phyloP scores from a whole-genome alignment of 306 rosid genomes.

The Heteromeles arbutifolia region DNA sequence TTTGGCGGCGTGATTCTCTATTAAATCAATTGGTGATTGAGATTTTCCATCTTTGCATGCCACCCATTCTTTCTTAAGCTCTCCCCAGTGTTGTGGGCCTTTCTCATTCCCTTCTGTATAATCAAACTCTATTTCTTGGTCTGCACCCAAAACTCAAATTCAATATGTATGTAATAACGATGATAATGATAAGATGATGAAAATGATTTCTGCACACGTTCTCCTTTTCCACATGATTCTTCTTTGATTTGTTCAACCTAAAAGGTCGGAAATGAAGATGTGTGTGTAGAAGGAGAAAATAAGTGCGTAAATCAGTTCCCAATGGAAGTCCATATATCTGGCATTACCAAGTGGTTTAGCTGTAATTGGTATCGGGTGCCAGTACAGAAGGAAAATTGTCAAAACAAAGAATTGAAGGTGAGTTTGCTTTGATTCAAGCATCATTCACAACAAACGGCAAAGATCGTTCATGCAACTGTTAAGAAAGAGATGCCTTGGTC shows the following conservation, averaged over 20 bases:
- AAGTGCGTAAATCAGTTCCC: too few relatives aligned
- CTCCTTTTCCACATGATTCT: too few relatives aligned
- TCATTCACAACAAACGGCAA: background rate
- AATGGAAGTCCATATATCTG: background rate
- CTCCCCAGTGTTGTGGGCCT: conserved; percentile 33
- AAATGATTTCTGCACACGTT: background rate
- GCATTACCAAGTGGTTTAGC: background rate
- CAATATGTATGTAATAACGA: background rate
- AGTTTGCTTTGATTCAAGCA: background rate
- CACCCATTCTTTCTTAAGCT: conserved; percentile 29
- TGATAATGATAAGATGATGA: background rate
- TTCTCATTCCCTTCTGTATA: conserved; percentile 13
- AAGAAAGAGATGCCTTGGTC: background rate
- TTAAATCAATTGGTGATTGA: conserved; percentile 29
- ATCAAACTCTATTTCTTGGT: conserved; percentile 21
- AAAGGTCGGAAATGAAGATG: too few relatives aligned
- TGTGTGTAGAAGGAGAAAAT: too few relatives aligned
- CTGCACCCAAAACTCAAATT: conserved; percentile 3
- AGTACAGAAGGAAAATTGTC: background rate
- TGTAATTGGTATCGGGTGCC: background rate
- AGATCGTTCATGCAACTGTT: background rate
- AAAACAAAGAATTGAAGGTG: background rate
- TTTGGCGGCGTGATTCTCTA: background rate
- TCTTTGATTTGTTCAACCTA: too few relatives aligned
- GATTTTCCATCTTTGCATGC: conserved; percentile 23